These are phyloP conservation scores for Nemania abortiva DNA, from an alignment of 2,329 filamentous ascomycete genomes.

Conservation along the genomic window DNA sequence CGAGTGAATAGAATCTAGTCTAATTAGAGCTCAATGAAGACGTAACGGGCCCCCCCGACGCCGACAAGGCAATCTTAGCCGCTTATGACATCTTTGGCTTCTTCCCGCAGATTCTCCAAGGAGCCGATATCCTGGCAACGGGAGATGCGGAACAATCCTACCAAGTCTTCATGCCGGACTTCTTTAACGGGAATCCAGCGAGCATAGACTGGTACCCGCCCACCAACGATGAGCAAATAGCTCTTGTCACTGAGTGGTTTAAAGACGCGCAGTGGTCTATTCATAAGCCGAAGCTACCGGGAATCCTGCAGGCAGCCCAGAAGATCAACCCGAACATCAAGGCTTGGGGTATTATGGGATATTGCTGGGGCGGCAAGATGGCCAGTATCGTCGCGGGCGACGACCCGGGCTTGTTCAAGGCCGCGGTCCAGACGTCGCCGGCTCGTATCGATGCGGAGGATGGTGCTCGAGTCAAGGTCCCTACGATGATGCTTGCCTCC, in stretches of 20 bases:
- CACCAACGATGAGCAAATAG: constrained; percentile 70
- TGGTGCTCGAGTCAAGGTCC: constrained; percentile 54
- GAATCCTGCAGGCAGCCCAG: constrained; percentile 63
- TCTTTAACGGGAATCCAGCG: constrained; percentile 79
- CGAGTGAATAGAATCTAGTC: neutral
- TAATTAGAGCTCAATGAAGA: constrained; percentile 49
- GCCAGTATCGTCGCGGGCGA: constrained; percentile 59
- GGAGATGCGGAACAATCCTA: constrained; percentile 72
- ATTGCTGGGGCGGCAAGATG: constrained; percentile 78
- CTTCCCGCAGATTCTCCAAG: constrained; percentile 76
- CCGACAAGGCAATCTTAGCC: constrained; percentile 68
- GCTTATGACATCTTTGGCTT: constrained; percentile 78
- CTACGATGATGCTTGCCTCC: constrained; percentile 66
- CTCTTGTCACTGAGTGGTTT: constrained; percentile 69
- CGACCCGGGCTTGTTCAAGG: constrained; percentile 63
- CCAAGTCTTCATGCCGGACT: constrained; percentile 89
- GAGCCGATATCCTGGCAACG: constrained; percentile 71
- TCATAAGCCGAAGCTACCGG: constrained; percentile 61
- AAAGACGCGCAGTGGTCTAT: constrained; percentile 59
- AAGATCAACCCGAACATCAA: constrained; percentile 64
- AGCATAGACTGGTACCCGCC: constrained; percentile 70
- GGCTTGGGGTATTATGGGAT: constrained; percentile 69
- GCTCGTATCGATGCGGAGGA: constrained; percentile 72
- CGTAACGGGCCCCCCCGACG: constrained; percentile 58
- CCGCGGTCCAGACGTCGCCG: constrained; percentile 64